Percentiles rank a stretch among this genome's conserved stretches.
Conservation (phyloP, 2,329 filamentous ascomycete species). For the Pyrenophora graminea region DNA sequence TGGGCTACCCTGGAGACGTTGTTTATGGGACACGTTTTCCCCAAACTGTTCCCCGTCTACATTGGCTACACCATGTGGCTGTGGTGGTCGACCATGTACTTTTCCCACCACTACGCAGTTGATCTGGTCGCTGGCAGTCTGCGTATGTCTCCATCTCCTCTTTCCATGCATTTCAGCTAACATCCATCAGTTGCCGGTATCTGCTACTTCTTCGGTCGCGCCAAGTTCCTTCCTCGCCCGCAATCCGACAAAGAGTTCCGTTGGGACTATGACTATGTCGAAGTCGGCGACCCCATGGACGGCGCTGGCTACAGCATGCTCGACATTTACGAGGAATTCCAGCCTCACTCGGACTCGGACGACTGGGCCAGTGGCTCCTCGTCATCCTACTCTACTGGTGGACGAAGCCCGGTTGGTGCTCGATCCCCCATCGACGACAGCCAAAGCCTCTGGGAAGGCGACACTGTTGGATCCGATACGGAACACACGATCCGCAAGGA, state of each 20-base stretch:
- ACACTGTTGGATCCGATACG: constrained; percentile 57
- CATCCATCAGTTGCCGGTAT: constrained; percentile 61
- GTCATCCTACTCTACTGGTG: constrained; percentile 71
- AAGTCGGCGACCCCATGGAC: constrained; percentile 69
- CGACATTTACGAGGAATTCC: constrained; percentile 59
- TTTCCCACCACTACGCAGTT: constrained; percentile 95
- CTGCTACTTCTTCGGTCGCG: constrained; percentile 80
- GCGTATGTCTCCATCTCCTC: constrained; percentile 37
- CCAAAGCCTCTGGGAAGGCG: constrained; percentile 61
- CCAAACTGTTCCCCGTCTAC: constrained; percentile 77
- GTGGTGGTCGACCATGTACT: constrained; percentile 98
- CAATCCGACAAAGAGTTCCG: constrained; percentile 84
- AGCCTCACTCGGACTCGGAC: constrained; percentile 69
- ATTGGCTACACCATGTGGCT: constrained; percentile 87
- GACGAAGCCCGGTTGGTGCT: constrained; percentile 57
- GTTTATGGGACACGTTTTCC: constrained; percentile 93
- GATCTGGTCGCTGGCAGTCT: constrained; percentile 87
- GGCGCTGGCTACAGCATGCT: constrained; percentile 58
- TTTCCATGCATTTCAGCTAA: constrained; percentile 25
- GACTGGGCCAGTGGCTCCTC: constrained; percentile 90
- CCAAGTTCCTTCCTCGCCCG: constrained; percentile 77
- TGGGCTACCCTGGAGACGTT: constrained; percentile 87
- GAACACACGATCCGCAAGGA: constrained; percentile 39
- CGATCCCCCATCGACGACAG: constrained; percentile 61
- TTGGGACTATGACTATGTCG: constrained; percentile 95